These are phyloP conservation scores for Grifola frondosa DNA, from an alignment of 1,284 basidiomycete genomes.

Conservation along the genomic window DNA sequence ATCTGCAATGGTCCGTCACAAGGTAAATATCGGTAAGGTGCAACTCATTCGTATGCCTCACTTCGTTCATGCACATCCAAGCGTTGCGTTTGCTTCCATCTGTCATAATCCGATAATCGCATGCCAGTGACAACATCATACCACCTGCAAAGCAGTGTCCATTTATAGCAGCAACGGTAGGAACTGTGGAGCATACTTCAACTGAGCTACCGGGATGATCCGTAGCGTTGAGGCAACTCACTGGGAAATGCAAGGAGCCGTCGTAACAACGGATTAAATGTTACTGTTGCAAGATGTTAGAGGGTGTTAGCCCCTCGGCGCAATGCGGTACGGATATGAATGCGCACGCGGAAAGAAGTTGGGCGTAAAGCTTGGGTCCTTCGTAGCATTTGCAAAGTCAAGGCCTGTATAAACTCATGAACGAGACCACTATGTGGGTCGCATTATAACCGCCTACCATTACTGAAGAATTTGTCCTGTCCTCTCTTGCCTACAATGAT, in stretches of 20 bases:
- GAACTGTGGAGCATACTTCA: slow-evolving; percentile 45
- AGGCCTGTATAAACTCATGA: no score
- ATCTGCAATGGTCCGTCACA: slow-evolving; percentile 45
- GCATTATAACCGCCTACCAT: slow-evolving; percentile 49
- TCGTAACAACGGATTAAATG: slow-evolving; percentile 34
- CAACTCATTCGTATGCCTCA: slow-evolving; percentile 33
- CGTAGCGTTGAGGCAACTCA: slow-evolving; percentile 32
- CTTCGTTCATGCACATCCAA: slow-evolving; percentile 94
- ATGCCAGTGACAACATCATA: slow-evolving; percentile 77
- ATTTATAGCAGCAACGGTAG: slow-evolving; percentile 86
- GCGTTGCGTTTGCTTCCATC: slow-evolving; percentile 76
- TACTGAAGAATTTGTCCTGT: slow-evolving; percentile 89
- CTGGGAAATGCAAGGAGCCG: slow-evolving; percentile 67
- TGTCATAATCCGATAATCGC: slow-evolving; percentile 91
- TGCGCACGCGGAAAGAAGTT: slow-evolving; percentile 62
- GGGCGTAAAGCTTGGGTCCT: slow-evolving; percentile 59
- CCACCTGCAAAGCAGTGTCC: slow-evolving; percentile 91
- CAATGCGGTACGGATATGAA: slow-evolving; percentile 23
- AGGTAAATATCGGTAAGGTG: not conserved
- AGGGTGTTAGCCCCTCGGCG: not conserved
- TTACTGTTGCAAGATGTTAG: slow-evolving; percentile 20
- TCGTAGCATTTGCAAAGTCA: slow-evolving; percentile 63
- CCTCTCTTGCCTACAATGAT: slow-evolving; percentile 73
- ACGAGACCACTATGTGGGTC: slow-evolving; percentile 6
- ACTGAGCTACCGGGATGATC: slow-evolving; percentile 4